Evolutionary conservation across 2,329 filamentous ascomycete species (phyloP).

Genomic region (Nigrograna mackinnonii): DNA sequence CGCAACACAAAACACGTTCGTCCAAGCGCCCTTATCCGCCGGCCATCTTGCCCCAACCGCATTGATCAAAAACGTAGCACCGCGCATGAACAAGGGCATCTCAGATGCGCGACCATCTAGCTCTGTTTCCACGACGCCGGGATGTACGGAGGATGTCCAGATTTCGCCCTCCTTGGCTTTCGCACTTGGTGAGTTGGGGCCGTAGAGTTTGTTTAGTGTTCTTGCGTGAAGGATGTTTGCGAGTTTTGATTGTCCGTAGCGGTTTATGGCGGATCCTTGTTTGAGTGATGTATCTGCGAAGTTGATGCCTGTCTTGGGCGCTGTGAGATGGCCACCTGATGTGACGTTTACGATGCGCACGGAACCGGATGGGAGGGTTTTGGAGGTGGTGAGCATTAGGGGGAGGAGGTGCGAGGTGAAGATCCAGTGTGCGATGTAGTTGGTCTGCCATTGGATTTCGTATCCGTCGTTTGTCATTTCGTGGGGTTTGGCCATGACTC

Average conservation of each 20-base stretch:
- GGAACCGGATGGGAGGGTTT: no score
- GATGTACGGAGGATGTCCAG: constrained; percentile 46
- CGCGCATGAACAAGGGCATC: constrained; percentile 13
- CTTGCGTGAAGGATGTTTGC: constrained; percentile 49
- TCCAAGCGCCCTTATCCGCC: constrained; percentile 31
- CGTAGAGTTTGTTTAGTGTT: constrained; percentile 45
- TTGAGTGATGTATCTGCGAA: no score
- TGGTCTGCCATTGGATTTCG: constrained; percentile 53
- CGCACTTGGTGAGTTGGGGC: no score
- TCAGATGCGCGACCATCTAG: constrained; percentile 26
- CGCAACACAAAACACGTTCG: constrained; percentile 41
- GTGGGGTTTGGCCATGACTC: constrained; percentile 35
- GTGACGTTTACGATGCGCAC: no score
- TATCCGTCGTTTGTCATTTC: constrained; percentile 47
- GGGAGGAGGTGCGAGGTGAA: constrained; percentile 47
- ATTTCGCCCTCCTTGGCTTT: no score
- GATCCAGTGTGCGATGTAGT: constrained; percentile 52
- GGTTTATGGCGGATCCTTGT: no score
- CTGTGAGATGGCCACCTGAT: no score
- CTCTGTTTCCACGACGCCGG: constrained; percentile 48
- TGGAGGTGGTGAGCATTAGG: constrained; percentile 41
- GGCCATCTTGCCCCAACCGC: constrained; percentile 1
- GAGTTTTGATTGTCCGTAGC: constrained; percentile 53
- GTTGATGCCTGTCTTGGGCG: no score
- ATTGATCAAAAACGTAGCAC: constrained; percentile 7